Conservation (phyloP, 306 rosid species). For the Medicago ruthenica region DNA sequence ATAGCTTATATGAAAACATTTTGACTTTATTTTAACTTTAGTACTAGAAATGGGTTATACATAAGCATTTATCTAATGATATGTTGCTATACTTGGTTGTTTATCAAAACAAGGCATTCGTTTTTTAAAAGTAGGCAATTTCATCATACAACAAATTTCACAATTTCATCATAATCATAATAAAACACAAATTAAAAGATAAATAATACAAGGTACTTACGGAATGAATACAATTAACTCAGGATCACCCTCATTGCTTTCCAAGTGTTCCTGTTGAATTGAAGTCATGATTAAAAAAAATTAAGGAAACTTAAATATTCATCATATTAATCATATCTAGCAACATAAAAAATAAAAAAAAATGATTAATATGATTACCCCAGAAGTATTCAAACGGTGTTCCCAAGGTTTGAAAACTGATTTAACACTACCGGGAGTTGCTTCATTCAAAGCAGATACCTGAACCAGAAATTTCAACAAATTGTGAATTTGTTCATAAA, state of each 20-base stretch:
- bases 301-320: not conserved
- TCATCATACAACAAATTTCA: no score
- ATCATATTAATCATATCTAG: not conserved
- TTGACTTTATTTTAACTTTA: no score
- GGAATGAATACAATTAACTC: constrained; percentile 93
- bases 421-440: constrained; percentile 80
- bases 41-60: not conserved
- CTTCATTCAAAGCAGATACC: constrained; percentile 94
- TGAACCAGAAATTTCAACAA: constrained; percentile 13
- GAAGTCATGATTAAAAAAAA: not conserved
- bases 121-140: not conserved
- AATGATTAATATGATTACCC: constrained; percentile 61
- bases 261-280: constrained; percentile 70
- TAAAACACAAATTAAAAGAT: not conserved
- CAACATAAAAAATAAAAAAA: not conserved
- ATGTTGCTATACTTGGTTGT: no score
- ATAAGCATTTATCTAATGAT: no score
- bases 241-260: constrained; percentile 98
- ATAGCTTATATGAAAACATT: not conserved
- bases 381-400: constrained; percentile 73
- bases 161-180: not conserved
- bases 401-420: constrained; percentile 98
- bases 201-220: constrained; percentile 50
- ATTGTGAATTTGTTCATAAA: not conserved
- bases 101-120: no score